phyloP scores from a whole-genome alignment of 2,329 filamentous ascomycete genomes.

The Chaetomiaceae sp. region DNA sequence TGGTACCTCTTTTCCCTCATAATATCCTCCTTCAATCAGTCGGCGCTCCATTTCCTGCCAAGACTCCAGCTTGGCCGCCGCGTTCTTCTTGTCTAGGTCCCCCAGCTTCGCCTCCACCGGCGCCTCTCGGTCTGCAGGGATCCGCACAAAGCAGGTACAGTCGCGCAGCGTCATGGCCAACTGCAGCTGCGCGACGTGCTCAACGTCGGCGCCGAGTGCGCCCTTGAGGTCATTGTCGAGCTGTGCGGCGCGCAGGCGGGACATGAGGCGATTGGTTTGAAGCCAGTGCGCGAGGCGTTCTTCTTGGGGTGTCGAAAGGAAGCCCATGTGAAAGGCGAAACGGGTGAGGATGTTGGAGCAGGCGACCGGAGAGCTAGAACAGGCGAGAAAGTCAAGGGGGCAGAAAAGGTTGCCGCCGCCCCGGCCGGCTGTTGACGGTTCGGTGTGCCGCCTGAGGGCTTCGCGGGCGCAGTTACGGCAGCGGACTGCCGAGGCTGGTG shows the following conservation, averaged over 20 bases:
- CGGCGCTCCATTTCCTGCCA: constrained; percentile 60
- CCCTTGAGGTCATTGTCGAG: constrained; percentile 37
- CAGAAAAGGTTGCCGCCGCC: constrained; percentile 47
- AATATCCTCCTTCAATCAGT: constrained; percentile 64
- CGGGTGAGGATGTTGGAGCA: constrained; percentile 13
- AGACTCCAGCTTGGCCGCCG: constrained; percentile 57
- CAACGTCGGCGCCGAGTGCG: constrained; percentile 33
- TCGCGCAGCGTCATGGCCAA: constrained; percentile 77
- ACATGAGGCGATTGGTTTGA: constrained; percentile 33
- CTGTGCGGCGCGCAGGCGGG: constrained; percentile 31
- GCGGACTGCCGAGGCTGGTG: constrained; percentile 54
- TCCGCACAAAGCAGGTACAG: constrained; percentile 66
- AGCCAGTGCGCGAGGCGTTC: constrained; percentile 35
- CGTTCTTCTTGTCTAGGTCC: constrained; percentile 72
- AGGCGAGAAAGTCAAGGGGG: constrained; percentile 52
- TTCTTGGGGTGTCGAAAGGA: constrained; percentile 32
- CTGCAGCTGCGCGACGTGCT: constrained; percentile 43
- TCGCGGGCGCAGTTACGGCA: constrained; percentile 69
- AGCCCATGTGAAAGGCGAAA: constrained; percentile 23
- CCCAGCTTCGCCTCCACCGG: constrained; percentile 56
- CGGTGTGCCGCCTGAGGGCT: constrained; percentile 29
- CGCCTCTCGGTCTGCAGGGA: constrained; percentile 34
- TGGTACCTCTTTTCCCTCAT: constrained; percentile 33
- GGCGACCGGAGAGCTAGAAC: constrained; percentile 13
- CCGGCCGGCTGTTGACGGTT: constrained; percentile 4